Percentiles rank a stretch among this genome's conserved stretches.
Conservation (phyloP, 352 stramenopile species). For the Globisporangium ultimum region DNA sequence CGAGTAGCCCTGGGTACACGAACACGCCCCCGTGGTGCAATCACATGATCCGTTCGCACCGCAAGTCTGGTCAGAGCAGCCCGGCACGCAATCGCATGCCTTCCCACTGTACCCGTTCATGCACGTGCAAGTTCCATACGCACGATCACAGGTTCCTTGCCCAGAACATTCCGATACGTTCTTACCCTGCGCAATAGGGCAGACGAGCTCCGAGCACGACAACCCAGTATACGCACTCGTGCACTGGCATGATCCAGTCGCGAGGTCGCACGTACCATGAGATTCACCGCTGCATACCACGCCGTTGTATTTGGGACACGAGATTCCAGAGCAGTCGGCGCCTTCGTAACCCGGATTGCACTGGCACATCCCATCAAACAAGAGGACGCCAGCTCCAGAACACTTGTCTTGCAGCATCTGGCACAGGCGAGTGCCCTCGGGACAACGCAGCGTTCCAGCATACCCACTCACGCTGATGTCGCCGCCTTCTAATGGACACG, state of each 20-base stretch:
- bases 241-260: conserved; percentile 44
- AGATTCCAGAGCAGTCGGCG: conserved; percentile 46
- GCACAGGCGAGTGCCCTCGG: conserved; percentile 43
- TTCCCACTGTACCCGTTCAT: conserved; percentile 52
- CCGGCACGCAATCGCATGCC: conserved; percentile 67
- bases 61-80: conserved; percentile 45
- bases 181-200: conserved; percentile 36
- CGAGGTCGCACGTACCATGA: conserved; percentile 47
- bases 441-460: conserved; percentile 48
- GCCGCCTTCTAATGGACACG: conserved; percentile 58
- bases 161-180: conserved; percentile 57
- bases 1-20: conserved; percentile 40
- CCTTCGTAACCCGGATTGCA: conserved; percentile 54
- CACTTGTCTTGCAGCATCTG: conserved; percentile 69
- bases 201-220: conserved; percentile 57
- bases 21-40: conserved; percentile 60
- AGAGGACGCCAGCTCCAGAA: conserved; percentile 53
- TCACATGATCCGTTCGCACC: conserved; percentile 44
- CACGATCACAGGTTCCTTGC: conserved; percentile 51
- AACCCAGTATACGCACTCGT: conserved; percentile 47
- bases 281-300: conserved; percentile 35
- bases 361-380: conserved; percentile 43
- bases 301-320: conserved; percentile 36
- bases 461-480: conserved; percentile 49
- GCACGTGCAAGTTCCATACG: conserved; percentile 47